Base-by-base conservation (phyloP, 495 filamentous ascomycete species). In the Staphylotrichum tortipilum region DNA sequence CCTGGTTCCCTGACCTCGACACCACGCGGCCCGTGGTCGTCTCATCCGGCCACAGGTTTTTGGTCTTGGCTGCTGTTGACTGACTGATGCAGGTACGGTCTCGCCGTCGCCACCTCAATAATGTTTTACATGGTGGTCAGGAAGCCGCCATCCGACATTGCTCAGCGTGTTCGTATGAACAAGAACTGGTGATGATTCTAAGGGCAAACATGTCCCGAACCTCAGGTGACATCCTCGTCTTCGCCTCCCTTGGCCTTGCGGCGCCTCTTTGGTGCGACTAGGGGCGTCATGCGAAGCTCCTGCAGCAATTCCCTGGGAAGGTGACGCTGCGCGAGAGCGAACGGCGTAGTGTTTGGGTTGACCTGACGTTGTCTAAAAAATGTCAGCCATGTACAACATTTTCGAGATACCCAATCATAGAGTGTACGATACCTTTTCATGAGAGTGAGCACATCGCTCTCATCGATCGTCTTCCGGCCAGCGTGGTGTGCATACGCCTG, bases 101-200 rank as follows among this genome's bases (percentile, higher is more conserved):
- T 98, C 24, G 83, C 83, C 30, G 62, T 84, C 18, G 90, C 89
- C 52, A 98, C 92, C 23, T 80, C 88, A 3, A 76, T 96, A 54
- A 98, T 98, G 92, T 74, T 98, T 57, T 94, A 83, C 76, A 86
- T 95, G 83, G 78, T 98, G 39, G 77, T 95, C 34, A 84, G 81
- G 53, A 94, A 89, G 66, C 83, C 88, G 22, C 79, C 89, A 4
- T 78, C 82, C 28, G 83, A 87, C 59, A 76, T 85, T 30, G 61
- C 83, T 34, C 78, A 83, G 36, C 77, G 86, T 46, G 82, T 95
- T 47, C 82, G 87, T 47, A 81, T 88, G 59, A 94, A 84, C 64
- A 84, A 77, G 60, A 78, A 85, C 44, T 94, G 89, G 89, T 87
- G 72, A 66, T 44, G 50, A 48, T 52, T 24, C 28, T 38, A n/a